A percentile compares a stretch with the other conserved stretches of the same genome.
Conservation (phyloP, 768 basidiomycete species). For the Mycena olivaceomarginata region DNA sequence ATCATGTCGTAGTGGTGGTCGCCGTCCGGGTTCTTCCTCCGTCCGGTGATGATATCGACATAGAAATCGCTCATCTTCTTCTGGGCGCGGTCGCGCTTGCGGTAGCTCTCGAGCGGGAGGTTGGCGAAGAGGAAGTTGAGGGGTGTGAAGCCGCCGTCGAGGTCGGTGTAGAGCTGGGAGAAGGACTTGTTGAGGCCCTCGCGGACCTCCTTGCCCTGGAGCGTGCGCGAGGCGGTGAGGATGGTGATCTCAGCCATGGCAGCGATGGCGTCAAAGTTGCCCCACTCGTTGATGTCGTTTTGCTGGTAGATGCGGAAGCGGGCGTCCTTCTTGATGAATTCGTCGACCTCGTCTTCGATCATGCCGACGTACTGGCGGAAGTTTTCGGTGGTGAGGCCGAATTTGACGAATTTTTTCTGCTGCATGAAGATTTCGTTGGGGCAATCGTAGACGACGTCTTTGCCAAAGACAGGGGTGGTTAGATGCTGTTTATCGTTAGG, state of each 20-base stretch:
- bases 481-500: conserved; percentile 74
- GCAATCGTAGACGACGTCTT: conserved; percentile 97
- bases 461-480: conserved; percentile 97
- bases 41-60: conserved; percentile 87
- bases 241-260: conserved; percentile 93
- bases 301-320: conserved; percentile 78
- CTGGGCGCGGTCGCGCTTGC: conserved; percentile 92
- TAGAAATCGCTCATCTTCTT: conserved; percentile 97
- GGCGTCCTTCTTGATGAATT: conserved; percentile 81
- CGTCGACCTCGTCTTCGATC: conserved; percentile 85
- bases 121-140: conserved; percentile 97
- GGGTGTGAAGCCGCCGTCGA: conserved; percentile 98
- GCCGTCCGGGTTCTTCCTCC: conserved; percentile 70
- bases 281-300: conserved; percentile 86
- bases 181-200: conserved; percentile 86
- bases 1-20: conserved; percentile 95
- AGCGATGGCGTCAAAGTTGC: conserved; percentile 82
- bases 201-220: conserved; percentile 96
- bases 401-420: conserved; percentile 98
- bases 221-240: conserved; percentile 93
- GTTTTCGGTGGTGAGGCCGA: conserved; percentile 94
- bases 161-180: conserved; percentile 88
- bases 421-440: conserved; percentile 99
- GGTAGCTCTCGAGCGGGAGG: conserved; percentile 93
- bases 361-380: conserved; percentile 89